These are phyloP conservation scores for Suhomyces vadensis DNA, from an alignment of 805 yeast species.

Conservation along the genomic window DNA sequence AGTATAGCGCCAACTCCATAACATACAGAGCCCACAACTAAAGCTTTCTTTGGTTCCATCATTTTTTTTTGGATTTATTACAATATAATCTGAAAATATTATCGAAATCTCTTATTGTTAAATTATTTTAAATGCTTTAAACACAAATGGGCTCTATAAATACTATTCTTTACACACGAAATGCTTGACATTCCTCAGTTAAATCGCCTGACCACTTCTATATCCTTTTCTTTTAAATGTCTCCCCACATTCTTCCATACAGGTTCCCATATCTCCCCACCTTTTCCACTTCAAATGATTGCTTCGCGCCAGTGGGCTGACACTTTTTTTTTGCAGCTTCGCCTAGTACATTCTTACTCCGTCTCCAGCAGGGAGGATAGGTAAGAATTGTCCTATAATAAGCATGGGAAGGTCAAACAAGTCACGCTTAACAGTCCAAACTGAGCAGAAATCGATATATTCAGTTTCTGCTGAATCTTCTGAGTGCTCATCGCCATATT, in stretches of 20 bases:
- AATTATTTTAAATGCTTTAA: no score
- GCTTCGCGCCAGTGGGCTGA: background rate
- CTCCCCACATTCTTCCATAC: background rate
- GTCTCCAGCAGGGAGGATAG: conserved; percentile 49
- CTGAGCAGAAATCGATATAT: conserved; percentile 65
- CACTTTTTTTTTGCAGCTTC: background rate
- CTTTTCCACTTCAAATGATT: background rate
- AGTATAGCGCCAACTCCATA: conserved; percentile 34
- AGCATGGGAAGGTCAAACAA: conserved; percentile 83
- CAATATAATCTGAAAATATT: no score
- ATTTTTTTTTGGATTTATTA: background rate
- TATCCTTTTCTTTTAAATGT: no score
- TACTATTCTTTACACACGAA: no score
- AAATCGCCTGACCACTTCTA: conserved; percentile 1
- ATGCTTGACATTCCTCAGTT: background rate
- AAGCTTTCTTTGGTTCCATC: conserved; percentile 22
- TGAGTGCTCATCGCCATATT: no score
- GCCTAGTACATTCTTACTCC: conserved; percentile 32
- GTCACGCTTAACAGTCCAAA: conserved; percentile 85
- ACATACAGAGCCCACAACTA: conserved; percentile 31
- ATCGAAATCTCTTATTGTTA: no score
- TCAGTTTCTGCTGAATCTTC: conserved; percentile 17
- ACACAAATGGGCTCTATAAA: no score
- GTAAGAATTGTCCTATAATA: conserved; percentile 78
- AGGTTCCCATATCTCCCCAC: background rate